Conservation (phyloP, 176 grass and related monocot species). For the Oryza longistaminata region DNA sequence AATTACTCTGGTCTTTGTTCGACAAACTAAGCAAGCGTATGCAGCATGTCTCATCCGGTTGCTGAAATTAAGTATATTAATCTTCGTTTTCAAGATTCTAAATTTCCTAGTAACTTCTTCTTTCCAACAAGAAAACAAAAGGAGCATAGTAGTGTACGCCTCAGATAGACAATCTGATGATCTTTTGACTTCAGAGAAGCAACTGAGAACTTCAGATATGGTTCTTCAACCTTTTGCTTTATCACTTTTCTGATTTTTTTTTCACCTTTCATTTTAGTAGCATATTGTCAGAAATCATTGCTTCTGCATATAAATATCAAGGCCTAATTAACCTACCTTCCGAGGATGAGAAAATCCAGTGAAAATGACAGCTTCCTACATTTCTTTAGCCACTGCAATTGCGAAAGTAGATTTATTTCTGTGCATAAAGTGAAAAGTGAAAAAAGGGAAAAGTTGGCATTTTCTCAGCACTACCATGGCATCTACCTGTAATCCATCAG, state of each 20-base stretch:
- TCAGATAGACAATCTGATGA: background rate
- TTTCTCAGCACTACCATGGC: constrained; percentile 11
- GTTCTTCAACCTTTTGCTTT: background rate
- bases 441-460: background rate
- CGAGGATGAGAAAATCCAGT: background rate
- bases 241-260: background rate
- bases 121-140: background rate
- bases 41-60: background rate
- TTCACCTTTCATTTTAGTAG: background rate
- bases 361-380: constrained; percentile 1
- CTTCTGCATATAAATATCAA: background rate
- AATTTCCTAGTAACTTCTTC: constrained; percentile 20
- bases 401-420: background rate
- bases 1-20: background rate
- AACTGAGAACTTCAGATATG: constrained; percentile 8
- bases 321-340: background rate
- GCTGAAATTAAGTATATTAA: background rate
- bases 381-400: background rate
- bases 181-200: background rate
- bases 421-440: background rate
- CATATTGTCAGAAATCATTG: background rate
- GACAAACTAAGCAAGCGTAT: background rate
- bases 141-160: background rate
- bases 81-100: background rate
- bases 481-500: background rate